Evolutionary conservation across 106 monocot species (phyloP).

Genomic region (Dactylorhiza incarnata): DNA sequence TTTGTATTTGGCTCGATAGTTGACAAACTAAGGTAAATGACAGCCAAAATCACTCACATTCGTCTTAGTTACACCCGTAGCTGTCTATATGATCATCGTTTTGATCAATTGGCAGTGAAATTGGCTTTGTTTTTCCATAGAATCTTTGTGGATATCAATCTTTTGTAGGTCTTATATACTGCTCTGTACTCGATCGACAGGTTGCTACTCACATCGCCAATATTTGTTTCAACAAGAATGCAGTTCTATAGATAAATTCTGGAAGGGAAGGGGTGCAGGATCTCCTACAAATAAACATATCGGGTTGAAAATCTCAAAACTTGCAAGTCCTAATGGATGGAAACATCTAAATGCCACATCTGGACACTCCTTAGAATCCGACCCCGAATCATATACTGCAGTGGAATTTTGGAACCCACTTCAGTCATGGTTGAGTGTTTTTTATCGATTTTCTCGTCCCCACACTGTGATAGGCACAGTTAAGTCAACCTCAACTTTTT

Average conservation of each 20-base stretch:
- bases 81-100: neutral
- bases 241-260: constrained; percentile 4
- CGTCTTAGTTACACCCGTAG: neutral
- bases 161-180: neutral
- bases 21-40: neutral
- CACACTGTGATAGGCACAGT: constrained; percentile 99
- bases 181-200: constrained; percentile 13
- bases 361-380: constrained; percentile 45
- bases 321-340: constrained; percentile 1
- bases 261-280: constrained; percentile 1
- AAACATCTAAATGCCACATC: constrained; percentile 34
- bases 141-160: neutral
- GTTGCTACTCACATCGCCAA: constrained; percentile 11
- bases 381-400: constrained; percentile 33
- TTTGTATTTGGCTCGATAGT: neutral
- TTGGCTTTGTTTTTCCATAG: neutral
- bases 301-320: constrained; percentile 3
- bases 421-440: constrained; percentile 40
- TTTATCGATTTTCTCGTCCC: constrained; percentile 83
- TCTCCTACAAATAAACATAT: constrained; percentile 11
- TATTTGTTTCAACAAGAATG: constrained; percentile 13
- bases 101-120: neutral
- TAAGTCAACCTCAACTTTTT: constrained; percentile 24
- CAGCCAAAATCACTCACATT: neutral
- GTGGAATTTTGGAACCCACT: constrained; percentile 21